Evolutionary conservation across 495 filamentous ascomycete genomes (phyloP).

Genomic region (Paragyromitra xinjiangensis): DNA sequence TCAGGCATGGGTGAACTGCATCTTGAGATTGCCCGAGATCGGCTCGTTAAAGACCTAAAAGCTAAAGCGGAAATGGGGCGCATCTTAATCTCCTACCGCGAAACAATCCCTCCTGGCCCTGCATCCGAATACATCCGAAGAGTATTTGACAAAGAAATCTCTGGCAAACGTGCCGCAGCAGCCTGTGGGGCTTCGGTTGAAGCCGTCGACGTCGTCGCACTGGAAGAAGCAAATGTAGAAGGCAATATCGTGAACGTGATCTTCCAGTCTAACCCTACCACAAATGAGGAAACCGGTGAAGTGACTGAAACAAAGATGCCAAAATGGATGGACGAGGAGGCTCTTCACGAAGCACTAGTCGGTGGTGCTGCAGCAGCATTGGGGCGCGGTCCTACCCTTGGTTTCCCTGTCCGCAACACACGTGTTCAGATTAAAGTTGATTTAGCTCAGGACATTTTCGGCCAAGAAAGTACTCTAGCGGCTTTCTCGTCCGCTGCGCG

Average conservation of each 20-base stretch:
- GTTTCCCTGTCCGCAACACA: conserved; percentile 76
- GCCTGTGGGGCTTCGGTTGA: conserved; percentile 74
- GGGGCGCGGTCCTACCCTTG: conserved; percentile 79
- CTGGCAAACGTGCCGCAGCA: conserved; percentile 80
- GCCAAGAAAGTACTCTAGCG: conserved; percentile 71
- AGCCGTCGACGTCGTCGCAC: conserved; percentile 66
- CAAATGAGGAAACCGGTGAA: conserved; percentile 51
- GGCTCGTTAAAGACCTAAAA: conserved; percentile 87
- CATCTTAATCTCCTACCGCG: conserved; percentile 94
- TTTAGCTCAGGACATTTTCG: conserved; percentile 71
- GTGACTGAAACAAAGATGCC: conserved; percentile 35
- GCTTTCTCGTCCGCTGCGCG: conserved; percentile 82
- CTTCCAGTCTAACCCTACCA: conserved; percentile 60
- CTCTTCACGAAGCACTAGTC: conserved; percentile 65
- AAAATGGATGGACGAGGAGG: conserved; percentile 54
- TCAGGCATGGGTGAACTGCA: conserved; percentile 99
- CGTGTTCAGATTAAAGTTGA: conserved; percentile 75
- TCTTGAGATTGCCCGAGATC: conserved; percentile 89
- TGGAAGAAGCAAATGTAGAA: conserved; percentile 46
- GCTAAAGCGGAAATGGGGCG: conserved; percentile 88
- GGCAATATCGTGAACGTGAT: conserved; percentile 43
- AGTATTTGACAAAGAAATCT: conserved; percentile 79
- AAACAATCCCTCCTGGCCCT: conserved; percentile 66
- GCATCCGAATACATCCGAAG: conserved; percentile 65
- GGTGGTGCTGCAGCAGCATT: conserved; percentile 87